Evolutionary conservation across 768 basidiomycete genomes (phyloP), one percentile per base, ranked within the genome.

Genomic region (Zangia roseola): DNA sequence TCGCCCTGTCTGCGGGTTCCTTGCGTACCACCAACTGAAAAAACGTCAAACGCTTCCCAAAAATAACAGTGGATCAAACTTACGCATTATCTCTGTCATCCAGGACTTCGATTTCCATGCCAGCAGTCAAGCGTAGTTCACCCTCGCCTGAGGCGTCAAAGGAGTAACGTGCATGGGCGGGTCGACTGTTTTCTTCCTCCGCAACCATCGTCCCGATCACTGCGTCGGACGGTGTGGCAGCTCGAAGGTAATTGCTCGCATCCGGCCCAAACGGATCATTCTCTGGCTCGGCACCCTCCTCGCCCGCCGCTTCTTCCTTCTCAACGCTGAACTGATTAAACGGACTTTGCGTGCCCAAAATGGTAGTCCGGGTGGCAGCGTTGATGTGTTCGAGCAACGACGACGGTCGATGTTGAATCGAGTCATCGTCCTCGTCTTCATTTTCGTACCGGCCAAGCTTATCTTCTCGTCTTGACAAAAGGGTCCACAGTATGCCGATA

Each of bases 311-410:
- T 50, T 79, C 82, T 51, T 82, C 82, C 58, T 87, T 84, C 57
- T 85, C 83, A 3, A 65, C 52, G 45, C 63, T 71, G 50, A 72
- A 63, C 14, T 55, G 52, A 20, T 60, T 57, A 53, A 71, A 74
- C 5, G 74, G 68, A 45, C 68, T 74, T 13, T 58, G 60, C 7
- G 74, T 69, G 25, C 86, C 89, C 41, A 91, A 65, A 57, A 93
- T 91, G 6, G 91, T 90, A 0, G 81, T 85, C 31, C 90, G 80
- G 2, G 91, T 93, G 4, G 91, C 91, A 1, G 89, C 90, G 55
- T 93, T 92, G 70, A 95, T 91, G 57, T 94, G 91, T 45, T 88
- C 90, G 3, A 95, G 80, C 17, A 95, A 73, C 3, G 91, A 92
- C 0, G 91, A 93, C 1, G 92, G 92, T 6, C 90, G 81, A 57